Percentiles rank a stretch among this genome's conserved stretches.
Conservation (phyloP, 352 stramenopile genomes). For the Phytopythium montanum region DNA sequence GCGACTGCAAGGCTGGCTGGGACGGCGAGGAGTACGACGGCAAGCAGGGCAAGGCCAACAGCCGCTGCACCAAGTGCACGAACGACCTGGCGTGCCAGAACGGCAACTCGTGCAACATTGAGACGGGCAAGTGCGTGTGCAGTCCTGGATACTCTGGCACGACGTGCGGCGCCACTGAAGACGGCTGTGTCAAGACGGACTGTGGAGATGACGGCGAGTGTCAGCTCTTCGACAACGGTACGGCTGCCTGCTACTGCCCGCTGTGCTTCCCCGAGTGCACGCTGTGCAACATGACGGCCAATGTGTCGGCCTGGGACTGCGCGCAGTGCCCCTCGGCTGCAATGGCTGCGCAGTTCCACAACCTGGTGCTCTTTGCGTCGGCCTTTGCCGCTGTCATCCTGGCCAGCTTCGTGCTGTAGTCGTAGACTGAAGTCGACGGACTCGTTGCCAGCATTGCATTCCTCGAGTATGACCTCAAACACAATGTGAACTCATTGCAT, state of each 20-base stretch:
- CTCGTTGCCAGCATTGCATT: no score
- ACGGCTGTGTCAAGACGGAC: conserved; percentile 38
- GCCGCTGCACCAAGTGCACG: conserved; percentile 46
- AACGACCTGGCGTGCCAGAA: conserved; percentile 56
- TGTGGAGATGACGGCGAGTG: conserved; percentile 40
- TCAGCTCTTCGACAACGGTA: conserved; percentile 41
- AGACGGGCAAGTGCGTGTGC: conserved; percentile 54
- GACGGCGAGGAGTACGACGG: conserved; percentile 35
- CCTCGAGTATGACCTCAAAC: no score
- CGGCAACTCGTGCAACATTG: conserved; percentile 40
- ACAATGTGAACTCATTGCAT: no score
- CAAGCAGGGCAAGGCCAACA: conserved; percentile 45
- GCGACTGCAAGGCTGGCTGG: conserved; percentile 44
- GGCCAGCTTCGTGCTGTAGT: conserved; percentile 36
- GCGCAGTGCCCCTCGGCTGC: conserved; percentile 25
- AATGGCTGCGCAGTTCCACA: conserved; percentile 26
- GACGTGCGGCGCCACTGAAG: conserved; percentile 49
- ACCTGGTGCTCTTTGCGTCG: conserved; percentile 32
- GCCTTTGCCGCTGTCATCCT: conserved; percentile 28
- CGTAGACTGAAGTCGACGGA: conserved; percentile 8
- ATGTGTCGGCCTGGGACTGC: conserved; percentile 32
- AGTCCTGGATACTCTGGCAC: conserved; percentile 38
- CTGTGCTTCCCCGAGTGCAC: conserved; percentile 30
- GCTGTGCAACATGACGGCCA: conserved; percentile 30
- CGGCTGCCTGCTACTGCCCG: conserved; percentile 40